Evolutionary conservation across 805 yeast species (phyloP).

Genomic region (Yamadazyma phyllophila): DNA sequence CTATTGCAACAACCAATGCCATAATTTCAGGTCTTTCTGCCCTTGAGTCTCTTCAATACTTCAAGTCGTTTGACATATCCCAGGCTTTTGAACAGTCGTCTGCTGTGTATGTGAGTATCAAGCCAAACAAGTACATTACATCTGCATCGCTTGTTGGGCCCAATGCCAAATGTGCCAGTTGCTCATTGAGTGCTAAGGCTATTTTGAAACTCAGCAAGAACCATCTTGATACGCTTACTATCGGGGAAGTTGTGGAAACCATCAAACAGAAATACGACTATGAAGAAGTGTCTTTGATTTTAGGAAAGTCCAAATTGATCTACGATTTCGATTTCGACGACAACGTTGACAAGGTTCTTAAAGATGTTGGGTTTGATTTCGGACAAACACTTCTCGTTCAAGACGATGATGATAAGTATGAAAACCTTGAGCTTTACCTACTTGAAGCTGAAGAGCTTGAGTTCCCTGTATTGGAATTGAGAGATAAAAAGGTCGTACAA

Average conservation of each 20-base stretch:
- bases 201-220: constrained; percentile 35
- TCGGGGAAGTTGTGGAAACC: constrained; percentile 52
- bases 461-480: constrained; percentile 5
- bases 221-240: constrained; percentile 26
- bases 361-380: constrained; percentile 47
- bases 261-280: constrained; percentile 53
- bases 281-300: constrained; percentile 53
- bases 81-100: constrained; percentile 18
- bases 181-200: constrained; percentile 54
- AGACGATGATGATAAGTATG: constrained; percentile 74
- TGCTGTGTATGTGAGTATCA: constrained; percentile 39
- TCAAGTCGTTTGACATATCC: constrained; percentile 14
- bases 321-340: constrained; percentile 81
- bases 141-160: constrained; percentile 61
- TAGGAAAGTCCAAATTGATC: constrained; percentile 59
- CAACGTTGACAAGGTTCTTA: constrained; percentile 49
- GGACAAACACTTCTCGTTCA: constrained; percentile 70
- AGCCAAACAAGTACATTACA: constrained; percentile 62
- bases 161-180: constrained; percentile 70
- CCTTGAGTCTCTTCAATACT: constrained; percentile 62
- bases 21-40: constrained; percentile 88
- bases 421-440: constrained; percentile 55
- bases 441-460: not conserved
- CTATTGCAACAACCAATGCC: constrained; percentile 97
- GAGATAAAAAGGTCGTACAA: constrained; percentile 2